These are phyloP conservation scores for Chrysoporthe puriensis DNA, from an alignment of 2,329 filamentous ascomycete genomes.

Conservation along the genomic window DNA sequence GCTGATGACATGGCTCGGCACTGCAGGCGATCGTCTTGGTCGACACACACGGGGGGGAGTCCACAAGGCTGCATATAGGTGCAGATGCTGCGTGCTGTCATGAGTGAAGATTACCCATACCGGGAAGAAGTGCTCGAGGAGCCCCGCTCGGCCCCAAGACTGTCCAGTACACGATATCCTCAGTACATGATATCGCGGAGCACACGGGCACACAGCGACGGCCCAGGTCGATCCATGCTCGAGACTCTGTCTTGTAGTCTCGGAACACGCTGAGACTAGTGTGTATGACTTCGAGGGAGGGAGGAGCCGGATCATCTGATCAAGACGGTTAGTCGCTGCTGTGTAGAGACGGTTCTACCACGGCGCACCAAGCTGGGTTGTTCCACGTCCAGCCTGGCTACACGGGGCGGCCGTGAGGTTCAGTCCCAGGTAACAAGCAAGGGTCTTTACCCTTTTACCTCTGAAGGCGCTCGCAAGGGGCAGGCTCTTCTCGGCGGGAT, in stretches of 20 bases:
- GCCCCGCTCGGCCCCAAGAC: background rate
- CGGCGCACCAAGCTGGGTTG: background rate
- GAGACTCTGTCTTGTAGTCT: background rate
- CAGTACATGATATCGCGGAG: background rate
- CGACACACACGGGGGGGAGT: constrained; percentile 10
- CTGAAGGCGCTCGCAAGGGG: background rate
- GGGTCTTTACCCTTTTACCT: background rate
- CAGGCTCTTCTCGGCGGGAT: background rate
- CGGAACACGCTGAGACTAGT: too few relatives aligned
- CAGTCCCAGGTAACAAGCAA: background rate
- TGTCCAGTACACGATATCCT: background rate
- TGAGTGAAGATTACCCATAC: background rate
- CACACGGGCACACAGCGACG: background rate
- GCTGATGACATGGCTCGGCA: background rate
- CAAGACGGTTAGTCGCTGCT: background rate
- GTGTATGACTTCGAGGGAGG: background rate
- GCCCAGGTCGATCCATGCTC: background rate
- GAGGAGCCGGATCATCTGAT: background rate
- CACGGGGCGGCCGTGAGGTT: background rate
- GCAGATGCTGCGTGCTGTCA: constrained; percentile 3
- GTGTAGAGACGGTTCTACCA: background rate
- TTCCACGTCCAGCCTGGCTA: background rate
- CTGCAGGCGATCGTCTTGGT: background rate
- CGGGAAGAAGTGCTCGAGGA: background rate
- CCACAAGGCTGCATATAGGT: constrained; percentile 13